Evolutionary conservation across 768 basidiomycete species (phyloP).

Genomic region (Pleurotus pulmonarius): DNA sequence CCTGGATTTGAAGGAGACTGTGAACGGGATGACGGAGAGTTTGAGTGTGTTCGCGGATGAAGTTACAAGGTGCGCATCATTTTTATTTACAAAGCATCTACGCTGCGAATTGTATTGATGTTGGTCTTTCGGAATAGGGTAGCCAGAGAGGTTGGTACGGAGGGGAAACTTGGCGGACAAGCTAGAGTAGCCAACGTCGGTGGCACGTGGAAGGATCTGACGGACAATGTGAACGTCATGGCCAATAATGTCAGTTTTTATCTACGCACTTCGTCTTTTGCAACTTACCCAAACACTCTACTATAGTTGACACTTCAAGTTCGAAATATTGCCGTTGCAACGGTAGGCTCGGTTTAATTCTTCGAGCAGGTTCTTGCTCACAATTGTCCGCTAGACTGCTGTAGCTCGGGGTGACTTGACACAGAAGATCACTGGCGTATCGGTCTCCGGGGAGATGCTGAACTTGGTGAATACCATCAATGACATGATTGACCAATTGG

Average conservation of each 20-base stretch:
- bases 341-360: constrained; percentile 43
- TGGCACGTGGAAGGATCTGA: constrained; percentile 96
- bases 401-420: constrained; percentile 93
- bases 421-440: constrained; percentile 88
- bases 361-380: not conserved
- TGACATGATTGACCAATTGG: constrained; percentile 64
- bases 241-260: constrained; percentile 70
- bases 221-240: constrained; percentile 96
- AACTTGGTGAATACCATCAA: constrained; percentile 97
- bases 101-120: not conserved
- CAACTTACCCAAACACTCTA: not conserved
- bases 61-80: constrained; percentile 28
- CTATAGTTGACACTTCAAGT: constrained; percentile 86
- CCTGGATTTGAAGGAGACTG: constrained; percentile 83
- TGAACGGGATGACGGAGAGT: constrained; percentile 93
- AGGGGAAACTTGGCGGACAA: constrained; percentile 92
- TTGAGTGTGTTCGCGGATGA: constrained; percentile 84
- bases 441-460: constrained; percentile 95
- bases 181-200: constrained; percentile 92
- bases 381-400: constrained; percentile 47
- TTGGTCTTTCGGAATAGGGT: constrained; percentile 45
- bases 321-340: constrained; percentile 88
- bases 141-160: constrained; percentile 95
- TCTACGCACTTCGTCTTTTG: not conserved
- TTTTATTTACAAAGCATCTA: not conserved